Percentiles rank a stretch among this genome's conserved stretches.
These are phyloP conservation scores for Graphium sp. DNA, from an alignment of 2,329 filamentous ascomycete species.

Conservation along the genomic window DNA sequence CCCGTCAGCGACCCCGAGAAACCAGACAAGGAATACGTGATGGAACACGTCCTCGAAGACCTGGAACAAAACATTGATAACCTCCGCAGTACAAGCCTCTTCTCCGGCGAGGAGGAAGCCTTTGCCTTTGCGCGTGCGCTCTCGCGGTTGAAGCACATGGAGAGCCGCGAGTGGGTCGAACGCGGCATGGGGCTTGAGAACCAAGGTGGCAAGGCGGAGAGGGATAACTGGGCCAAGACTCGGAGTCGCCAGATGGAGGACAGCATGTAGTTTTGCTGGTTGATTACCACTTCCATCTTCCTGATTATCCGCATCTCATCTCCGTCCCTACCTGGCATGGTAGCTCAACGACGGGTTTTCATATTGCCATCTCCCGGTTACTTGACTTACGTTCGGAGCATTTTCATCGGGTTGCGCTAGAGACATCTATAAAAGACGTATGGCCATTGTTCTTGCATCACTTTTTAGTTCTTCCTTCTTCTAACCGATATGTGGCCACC, in stretches of 20 bases:
- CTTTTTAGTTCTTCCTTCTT: no score
- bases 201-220: conserved; percentile 46
- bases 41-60: conserved; percentile 76
- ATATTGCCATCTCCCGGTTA: no score
- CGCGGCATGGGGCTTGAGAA: conserved; percentile 52
- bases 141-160: conserved; percentile 79
- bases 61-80: conserved; percentile 69
- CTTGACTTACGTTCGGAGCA: no score
- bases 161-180: conserved; percentile 88
- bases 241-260: conserved; percentile 53
- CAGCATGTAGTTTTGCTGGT: conserved; percentile 47
- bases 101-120: conserved; percentile 86
- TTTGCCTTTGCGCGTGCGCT: conserved; percentile 90
- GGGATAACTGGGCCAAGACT: conserved; percentile 47
- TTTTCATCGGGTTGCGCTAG: no score
- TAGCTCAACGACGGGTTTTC: no score
- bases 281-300: no score
- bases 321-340: no score
- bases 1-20: conserved; percentile 6
- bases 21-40: conserved; percentile 43
- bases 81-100: conserved; percentile 73
- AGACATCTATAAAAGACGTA: no score
- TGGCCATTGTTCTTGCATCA: no score
- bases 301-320: no score
- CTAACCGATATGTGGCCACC: no score